Base-by-base conservation (phyloP, 306 rosid genomes). In the Amphicarpaea edgeworthii region DNA sequence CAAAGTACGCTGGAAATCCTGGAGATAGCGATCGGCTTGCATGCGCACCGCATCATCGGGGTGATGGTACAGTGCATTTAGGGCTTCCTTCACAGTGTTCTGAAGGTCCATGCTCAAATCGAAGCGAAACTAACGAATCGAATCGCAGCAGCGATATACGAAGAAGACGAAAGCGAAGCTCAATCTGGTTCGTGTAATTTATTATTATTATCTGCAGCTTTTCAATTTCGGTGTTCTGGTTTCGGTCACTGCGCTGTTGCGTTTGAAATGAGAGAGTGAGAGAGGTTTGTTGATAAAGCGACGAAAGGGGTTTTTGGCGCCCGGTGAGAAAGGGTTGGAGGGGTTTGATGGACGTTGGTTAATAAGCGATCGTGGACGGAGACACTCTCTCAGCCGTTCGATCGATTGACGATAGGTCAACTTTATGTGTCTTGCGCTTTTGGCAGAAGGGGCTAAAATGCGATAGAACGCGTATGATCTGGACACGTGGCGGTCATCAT, bases 1-100 rank as follows among this genome's bases (percentile, higher is more conserved):
- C 30, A 96, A 79, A n/a, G 97, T 92, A 5, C 98, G 90, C 88
- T 90, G 98, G 70, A 96, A 96, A 37, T 90, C 90, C 75, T 96
- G 99, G 3, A 96, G 98, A 84, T 89, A 96, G 38, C 94, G 99
- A 96, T 96, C 99, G 90, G 99, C 99, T 73, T 89, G 94, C 87
- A 86, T 76, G 80, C 97, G 98, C 50, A 93, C 89, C 42, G 90
- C 74, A 72, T 90, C 98, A 77, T 89, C 97, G 0, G 99, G 99
- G 80, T 90, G 99, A 81, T 96, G 99, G 84, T 96, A 96, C 55
- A 96, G 99, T 77, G 97, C 99, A 77, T 84, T 90, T 88, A 96
- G 97, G 97, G 99, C 99, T 76, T 93, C 93, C 45, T 96, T 96
- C 75, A 96, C 98, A 15, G 93, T 83, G 80, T 90, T 93, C 85